Conservation (phyloP, 257 asterid genomes). For the Verbascum thapsus region DNA sequence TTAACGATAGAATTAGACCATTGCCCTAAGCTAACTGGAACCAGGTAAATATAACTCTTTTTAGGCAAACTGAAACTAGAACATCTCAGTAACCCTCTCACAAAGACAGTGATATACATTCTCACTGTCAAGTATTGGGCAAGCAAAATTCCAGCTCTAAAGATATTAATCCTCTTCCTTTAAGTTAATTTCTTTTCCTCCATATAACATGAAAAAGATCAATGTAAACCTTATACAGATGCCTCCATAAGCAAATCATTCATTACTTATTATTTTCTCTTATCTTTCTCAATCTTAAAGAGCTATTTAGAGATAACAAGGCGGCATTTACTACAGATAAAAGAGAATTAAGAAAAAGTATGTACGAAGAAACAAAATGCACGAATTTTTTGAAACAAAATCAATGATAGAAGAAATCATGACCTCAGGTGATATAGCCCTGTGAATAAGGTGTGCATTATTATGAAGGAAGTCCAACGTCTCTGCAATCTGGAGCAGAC, state of each 20-base stretch:
- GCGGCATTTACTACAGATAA: neutral
- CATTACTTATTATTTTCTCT: neutral
- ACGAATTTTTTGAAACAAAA: neutral
- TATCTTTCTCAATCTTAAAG: conserved; percentile 10
- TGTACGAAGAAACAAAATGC: conserved; percentile 2
- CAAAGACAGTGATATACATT: neutral
- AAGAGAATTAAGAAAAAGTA: conserved; percentile 9
- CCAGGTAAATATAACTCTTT: conserved; percentile 4
- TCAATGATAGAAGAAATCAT: conserved; percentile 18
- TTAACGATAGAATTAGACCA: conserved; percentile 11
- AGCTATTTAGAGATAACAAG: neutral
- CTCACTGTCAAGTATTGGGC: conserved; percentile 1
- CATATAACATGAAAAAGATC: conserved; percentile 1
- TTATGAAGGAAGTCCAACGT: conserved; percentile 94
- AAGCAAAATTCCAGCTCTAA: neutral
- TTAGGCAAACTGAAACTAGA: conserved; percentile 3
- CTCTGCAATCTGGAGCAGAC: conserved; percentile 93
- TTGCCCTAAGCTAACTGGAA: conserved; percentile 10
- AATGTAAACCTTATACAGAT: neutral
- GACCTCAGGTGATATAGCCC: conserved; percentile 95
- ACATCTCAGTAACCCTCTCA: neutral
- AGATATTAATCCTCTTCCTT: neutral
- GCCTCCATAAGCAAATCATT: conserved; percentile 3
- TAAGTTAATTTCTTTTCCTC: neutral
- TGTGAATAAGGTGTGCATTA: conserved; percentile 91